Evolutionary conservation across 2,329 filamentous ascomycete genomes (phyloP).

Genomic region (Alternaria hordeiaustralica): DNA sequence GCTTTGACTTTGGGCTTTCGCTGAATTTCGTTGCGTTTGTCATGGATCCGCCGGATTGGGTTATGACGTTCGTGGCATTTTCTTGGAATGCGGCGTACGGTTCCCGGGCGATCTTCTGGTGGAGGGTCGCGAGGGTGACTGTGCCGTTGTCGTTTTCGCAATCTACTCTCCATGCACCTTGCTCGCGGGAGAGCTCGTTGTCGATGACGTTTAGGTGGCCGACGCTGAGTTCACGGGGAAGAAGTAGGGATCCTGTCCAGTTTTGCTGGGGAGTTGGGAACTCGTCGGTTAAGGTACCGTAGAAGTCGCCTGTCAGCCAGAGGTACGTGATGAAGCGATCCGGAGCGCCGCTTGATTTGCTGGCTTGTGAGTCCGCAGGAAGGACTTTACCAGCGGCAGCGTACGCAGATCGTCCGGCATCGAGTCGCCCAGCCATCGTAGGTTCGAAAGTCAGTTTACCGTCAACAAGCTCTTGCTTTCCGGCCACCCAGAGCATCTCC

Average conservation of each 20-base stretch:
- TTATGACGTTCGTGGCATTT: conserved; percentile 26
- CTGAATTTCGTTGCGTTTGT: conserved; percentile 18
- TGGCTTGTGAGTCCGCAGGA: conserved; percentile 48
- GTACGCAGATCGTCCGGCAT: conserved; percentile 53
- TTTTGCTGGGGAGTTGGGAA: conserved; percentile 54
- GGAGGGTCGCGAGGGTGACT: conserved; percentile 48
- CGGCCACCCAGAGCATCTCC: conserved; percentile 54
- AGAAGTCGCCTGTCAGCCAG: conserved; percentile 55
- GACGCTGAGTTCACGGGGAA: conserved; percentile 53
- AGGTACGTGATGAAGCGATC: conserved; percentile 53
- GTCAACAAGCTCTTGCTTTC: conserved; percentile 43
- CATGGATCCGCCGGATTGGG: conserved; percentile 13
- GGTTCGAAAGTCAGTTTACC: conserved; percentile 43
- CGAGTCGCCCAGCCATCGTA: conserved; percentile 52
- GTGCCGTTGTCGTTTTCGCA: conserved; percentile 38
- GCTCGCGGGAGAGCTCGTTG: conserved; percentile 49
- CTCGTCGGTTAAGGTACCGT: conserved; percentile 39
- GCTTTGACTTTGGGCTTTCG: conserved; percentile 43
- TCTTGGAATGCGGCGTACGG: conserved; percentile 41
- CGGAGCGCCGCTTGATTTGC: conserved; percentile 47
- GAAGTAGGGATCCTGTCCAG: conserved; percentile 53
- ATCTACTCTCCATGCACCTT: conserved; percentile 50
- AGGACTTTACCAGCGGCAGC: conserved; percentile 54
- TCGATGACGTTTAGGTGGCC: conserved; percentile 53
- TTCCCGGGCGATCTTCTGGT: conserved; percentile 51